A percentile compares a stretch with the other conserved stretches of the same genome.
Evolutionary conservation across 345 rosid genomes (phyloP).

Genomic region (Aquilaria malaccensis): DNA sequence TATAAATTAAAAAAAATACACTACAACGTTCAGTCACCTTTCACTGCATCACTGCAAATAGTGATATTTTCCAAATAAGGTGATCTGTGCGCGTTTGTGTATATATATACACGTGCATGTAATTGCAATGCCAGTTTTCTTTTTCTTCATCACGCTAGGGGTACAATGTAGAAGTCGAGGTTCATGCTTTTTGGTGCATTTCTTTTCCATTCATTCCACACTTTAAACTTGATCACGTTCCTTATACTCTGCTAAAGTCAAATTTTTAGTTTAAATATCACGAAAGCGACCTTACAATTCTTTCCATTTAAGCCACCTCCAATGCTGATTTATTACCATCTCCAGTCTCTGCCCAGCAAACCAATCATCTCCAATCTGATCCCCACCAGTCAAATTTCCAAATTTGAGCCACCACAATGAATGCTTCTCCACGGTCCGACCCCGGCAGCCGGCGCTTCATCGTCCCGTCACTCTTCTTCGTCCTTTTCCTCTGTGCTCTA

Average conservation of each 20-base stretch:
- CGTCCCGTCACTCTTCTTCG: conserved; percentile 5
- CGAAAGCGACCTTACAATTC: conserved; percentile 17
- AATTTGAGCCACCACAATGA: conserved; percentile 5
- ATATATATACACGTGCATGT: neutral
- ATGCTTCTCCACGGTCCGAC: conserved; percentile 4
- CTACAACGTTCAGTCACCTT: too few species aligned
- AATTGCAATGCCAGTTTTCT: neutral
- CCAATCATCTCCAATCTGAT: neutral
- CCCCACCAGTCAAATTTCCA: neutral
- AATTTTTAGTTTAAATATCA: conserved; percentile 17
- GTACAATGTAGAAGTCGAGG: conserved; percentile 3
- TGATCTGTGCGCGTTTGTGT: too few species aligned
- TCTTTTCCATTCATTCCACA: neutral
- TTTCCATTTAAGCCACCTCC: conserved; percentile 8
- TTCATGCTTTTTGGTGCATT: conserved; percentile 7
- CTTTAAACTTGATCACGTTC: conserved; percentile 17
- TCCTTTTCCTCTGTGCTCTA: conserved; percentile 11
- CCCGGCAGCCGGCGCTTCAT: conserved; percentile 3
- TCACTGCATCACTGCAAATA: too few species aligned
- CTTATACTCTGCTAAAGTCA: conserved; percentile 25
- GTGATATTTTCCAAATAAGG: too few species aligned
- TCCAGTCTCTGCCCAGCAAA: too few species aligned
- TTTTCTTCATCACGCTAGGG: conserved; percentile 4
- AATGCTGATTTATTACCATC: too few species aligned
- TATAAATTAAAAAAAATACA: too few species aligned